Base-by-base conservation (phyloP, 192 early-diverging fungal genomes). In the Mortierella alpina region DNA sequence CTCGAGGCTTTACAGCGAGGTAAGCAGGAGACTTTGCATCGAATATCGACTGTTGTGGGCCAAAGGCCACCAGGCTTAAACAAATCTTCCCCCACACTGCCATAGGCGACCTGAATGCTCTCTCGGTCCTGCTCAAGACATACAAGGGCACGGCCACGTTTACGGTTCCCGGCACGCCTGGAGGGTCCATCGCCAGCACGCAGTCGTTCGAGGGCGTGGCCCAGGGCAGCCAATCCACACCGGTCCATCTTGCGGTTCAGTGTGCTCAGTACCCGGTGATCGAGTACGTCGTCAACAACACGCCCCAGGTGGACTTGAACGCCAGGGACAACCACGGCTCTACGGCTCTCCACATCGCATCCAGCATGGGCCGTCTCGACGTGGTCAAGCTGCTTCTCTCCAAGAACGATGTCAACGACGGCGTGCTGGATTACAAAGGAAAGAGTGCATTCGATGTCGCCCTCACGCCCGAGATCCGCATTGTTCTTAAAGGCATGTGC, bases 281-380 rank as follows among this genome's bases (percentile, higher is more conserved):
- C 10, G 78, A 84, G 17, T 83, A 83, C 15, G 85, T 90, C 31
- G 61, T 92, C 41, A 82, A 85, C 11, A 73, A 83, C 47, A 78
- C 80, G 20, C 64, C 76, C 11, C 84, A 80, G 14, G 65, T 73
- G 18, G 84, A 90, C 52, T 72, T 91, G 14, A 89, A 92, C 59
- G 85, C 87, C 4, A 68, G 85, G 1, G 87, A 89, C 54, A 73
- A 71, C 42, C 85, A 91, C 41, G 91, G 92, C 14, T 88, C 91
- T 72, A 95, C 93, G 0, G 90, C 93, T 10, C 72, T 95, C 53
- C 94, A 95, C 66, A 70, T 92, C 67, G 94, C 92, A 0, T 83
- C 93, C 46, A 92, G 89, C 72, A 83, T 89, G 51, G 86, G 90
- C 17, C 85, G 92, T 42, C 71, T 83, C 8, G 92, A 94, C 55